Evolutionary conservation across 306 rosid species (phyloP).

Genomic region (Senna siamea): DNA sequence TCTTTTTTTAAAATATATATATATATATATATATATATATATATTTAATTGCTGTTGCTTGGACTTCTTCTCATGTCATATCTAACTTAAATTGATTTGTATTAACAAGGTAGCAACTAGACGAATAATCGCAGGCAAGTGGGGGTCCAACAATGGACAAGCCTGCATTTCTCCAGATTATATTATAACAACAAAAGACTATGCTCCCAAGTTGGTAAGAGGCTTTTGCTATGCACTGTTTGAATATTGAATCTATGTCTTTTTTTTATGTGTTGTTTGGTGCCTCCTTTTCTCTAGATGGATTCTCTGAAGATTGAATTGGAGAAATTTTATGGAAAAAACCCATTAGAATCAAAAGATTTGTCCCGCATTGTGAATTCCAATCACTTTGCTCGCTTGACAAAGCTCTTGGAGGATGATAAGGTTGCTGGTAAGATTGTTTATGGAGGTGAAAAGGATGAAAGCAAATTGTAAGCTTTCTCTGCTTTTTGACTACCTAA

Average conservation of each 20-base stretch:
- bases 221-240: constrained; percentile 30
- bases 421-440: constrained; percentile 84
- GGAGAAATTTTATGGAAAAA: constrained; percentile 79
- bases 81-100: constrained; percentile 33
- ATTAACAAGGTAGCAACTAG: constrained; percentile 68
- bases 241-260: constrained; percentile 20
- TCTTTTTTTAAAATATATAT: neutral
- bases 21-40: too few relatives aligned
- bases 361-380: constrained; percentile 88
- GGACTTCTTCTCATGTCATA: constrained; percentile 30
- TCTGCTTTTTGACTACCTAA: constrained; percentile 15
- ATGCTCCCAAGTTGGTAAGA: constrained; percentile 86
- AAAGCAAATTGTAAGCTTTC: constrained; percentile 73
- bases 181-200: constrained; percentile 75
- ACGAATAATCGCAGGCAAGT: constrained; percentile 90
- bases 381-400: constrained; percentile 82
- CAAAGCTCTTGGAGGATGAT: constrained; percentile 87
- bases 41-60: neutral
- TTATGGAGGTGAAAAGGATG: constrained; percentile 84
- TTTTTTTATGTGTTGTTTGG: constrained; percentile 33
- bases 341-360: constrained; percentile 84
- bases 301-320: constrained; percentile 75
- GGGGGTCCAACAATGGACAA: constrained; percentile 95
- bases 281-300: constrained; percentile 57
- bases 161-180: constrained; percentile 92